phyloP scores from a whole-genome alignment of 441 rosid genomes.

The Croton setiger region DNA sequence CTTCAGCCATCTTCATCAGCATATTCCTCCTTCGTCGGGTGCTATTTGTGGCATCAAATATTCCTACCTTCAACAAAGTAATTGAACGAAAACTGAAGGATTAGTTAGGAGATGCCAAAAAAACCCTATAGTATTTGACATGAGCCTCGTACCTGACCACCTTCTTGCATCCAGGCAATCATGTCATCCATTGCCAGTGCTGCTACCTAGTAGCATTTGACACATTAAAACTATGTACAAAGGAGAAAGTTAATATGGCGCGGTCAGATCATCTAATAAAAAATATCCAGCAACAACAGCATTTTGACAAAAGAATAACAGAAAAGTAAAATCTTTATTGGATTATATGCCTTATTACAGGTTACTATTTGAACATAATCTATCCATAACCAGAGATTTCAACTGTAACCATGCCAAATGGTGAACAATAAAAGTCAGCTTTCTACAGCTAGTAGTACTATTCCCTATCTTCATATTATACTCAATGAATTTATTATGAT shows the following conservation, averaged over 20 bases:
- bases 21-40: slow-evolving; percentile 78
- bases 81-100: slow-evolving; percentile 24
- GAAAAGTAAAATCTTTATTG: neutral
- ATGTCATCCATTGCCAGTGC: slow-evolving; percentile 99
- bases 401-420: neutral
- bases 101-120: slow-evolving; percentile 23
- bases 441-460: neutral
- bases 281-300: slow-evolving; percentile 20
- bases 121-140: slow-evolving; percentile 15
- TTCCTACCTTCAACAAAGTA: slow-evolving; percentile 67
- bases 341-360: slow-evolving; percentile 3
- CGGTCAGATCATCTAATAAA: slow-evolving; percentile 29
- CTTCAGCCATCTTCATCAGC: slow-evolving; percentile 99
- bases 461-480: neutral
- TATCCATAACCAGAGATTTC: slow-evolving; percentile 5
- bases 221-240: slow-evolving; percentile 77
- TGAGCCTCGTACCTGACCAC: slow-evolving; percentile 81
- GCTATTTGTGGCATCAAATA: slow-evolving; percentile 98
- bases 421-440: slow-evolving; percentile 5
- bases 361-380: neutral
- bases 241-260: slow-evolving; percentile 53
- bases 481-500: slow-evolving; percentile 7
- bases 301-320: slow-evolving; percentile 14
- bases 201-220: slow-evolving; percentile 96
- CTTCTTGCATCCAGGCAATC: slow-evolving; percentile 99